Base-by-base conservation (phyloP, 2,329 filamentous ascomycete genomes). In the Sclerotinia nivalis region DNA sequence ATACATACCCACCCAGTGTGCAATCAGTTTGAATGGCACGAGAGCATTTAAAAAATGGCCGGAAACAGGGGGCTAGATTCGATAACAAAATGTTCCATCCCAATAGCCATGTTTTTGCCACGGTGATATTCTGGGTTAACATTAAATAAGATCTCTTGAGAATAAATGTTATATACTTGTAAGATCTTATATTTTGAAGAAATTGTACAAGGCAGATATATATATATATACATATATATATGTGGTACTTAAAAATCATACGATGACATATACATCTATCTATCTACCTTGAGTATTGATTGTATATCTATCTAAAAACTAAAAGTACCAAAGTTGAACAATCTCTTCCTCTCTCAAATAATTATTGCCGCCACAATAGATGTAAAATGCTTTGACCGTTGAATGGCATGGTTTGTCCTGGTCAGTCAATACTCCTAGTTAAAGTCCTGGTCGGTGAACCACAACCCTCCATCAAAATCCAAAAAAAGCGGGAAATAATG, bases 11-110 rank as follows among this genome's bases (percentile, higher is more conserved):
- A 55, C 15, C 37, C 31, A 20, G 34, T 34, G 22, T 31, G 18
- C 28, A 22, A 37, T 56, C 31, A 37, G 10, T 56, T 22, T 13
- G 25, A 45, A 34, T 62, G 60, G 60, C 60, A 62, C 60, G 60
- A 49, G 60, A 25, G 47, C 40, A 49, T 47, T 37, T 7, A 22
- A 49, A 31, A 49, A 34, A 31, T 49, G 60, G 60, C 60, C 43
- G 60, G 60, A 62, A 62, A n/a, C 60, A 31, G 60, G 60, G 13
- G 60, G 18, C 59, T 47, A 43, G 43, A 47, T 34, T 28, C 31
- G 59, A 28, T 34, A 43, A 28, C 40, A 20, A 43, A 43, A 7
- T 20, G 37, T 62, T 34, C 60, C 40, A 10, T 49, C 40, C 40
- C 40, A 37, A 62, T 4, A 49, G 25, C 43, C 60, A 45, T 31